Conservation (phyloP, 768 basidiomycete species). For the Royoungia palumana region DNA sequence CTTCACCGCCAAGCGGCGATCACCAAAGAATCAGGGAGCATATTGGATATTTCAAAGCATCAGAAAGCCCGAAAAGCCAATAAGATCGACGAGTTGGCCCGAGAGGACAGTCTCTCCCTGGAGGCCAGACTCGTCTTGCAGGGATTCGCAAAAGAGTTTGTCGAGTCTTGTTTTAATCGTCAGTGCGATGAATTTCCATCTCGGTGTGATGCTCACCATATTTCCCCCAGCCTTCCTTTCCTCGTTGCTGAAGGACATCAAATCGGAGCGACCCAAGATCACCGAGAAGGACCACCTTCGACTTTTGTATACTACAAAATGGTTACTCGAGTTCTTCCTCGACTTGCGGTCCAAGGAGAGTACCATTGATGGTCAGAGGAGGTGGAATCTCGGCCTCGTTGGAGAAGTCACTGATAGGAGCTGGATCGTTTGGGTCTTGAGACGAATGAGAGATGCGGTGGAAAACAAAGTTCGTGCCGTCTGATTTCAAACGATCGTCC, state of each 20-base stretch:
- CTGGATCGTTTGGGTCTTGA: conserved; percentile 89
- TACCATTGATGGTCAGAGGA: conserved; percentile 25
- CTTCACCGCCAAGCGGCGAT: conserved; percentile 86
- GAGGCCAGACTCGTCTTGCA: conserved; percentile 67
- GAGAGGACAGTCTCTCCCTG: conserved; percentile 62
- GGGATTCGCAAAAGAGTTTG: conserved; percentile 65
- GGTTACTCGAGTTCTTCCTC: conserved; percentile 92
- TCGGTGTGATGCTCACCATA: conserved; percentile 16
- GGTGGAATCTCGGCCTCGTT: conserved; percentile 70
- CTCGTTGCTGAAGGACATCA: conserved; percentile 87
- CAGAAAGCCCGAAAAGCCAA: conserved; percentile 56
- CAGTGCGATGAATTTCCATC: conserved; percentile 31
- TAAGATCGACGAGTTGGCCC: conserved; percentile 62
- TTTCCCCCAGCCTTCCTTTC: conserved; percentile 70
- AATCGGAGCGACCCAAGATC: conserved; percentile 86
- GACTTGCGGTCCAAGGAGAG: conserved; percentile 39
- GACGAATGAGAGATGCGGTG: conserved; percentile 81
- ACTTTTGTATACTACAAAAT: conserved; percentile 80
- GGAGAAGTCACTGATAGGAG: conserved; percentile 82
- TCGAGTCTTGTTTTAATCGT: conserved; percentile 90
- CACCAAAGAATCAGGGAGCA: conserved; percentile 57
- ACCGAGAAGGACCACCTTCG: conserved; percentile 94
- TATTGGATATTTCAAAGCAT: conserved; percentile 71
- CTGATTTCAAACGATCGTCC: conserved; percentile 3
- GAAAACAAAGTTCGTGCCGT: conserved; percentile 75